Evolutionary conservation across 176 grass and related monocot species (phyloP).

Genomic region (Ensete glaucum): DNA sequence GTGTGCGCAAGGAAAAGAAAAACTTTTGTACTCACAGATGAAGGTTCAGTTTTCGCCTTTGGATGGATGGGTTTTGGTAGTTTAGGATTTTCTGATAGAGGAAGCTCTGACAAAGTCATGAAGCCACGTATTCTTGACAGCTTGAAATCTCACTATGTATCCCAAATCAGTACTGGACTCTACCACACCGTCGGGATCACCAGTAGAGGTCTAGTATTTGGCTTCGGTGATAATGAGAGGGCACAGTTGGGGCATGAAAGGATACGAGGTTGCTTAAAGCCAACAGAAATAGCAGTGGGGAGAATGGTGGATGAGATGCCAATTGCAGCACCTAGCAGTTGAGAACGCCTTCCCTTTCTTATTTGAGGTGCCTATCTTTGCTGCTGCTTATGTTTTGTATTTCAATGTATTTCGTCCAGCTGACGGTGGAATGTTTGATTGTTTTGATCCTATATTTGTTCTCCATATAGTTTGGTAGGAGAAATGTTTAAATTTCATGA

Average conservation of each 20-base stretch:
- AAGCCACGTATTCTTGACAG: constrained; percentile 59
- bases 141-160: constrained; percentile 52
- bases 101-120: constrained; percentile 91
- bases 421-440: no score
- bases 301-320: constrained; percentile 63
- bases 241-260: constrained; percentile 90
- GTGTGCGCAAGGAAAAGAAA: constrained; percentile 97
- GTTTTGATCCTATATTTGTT: no score
- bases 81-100: constrained; percentile 79
- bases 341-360: background rate
- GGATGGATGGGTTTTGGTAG: constrained; percentile 99
- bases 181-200: constrained; percentile 95
- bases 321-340: constrained; percentile 53
- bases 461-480: no score
- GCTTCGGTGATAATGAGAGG: constrained; percentile 94
- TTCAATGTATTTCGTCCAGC: no score
- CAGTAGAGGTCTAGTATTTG: constrained; percentile 75
- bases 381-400: no score
- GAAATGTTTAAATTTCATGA: no score
- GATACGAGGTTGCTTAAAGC: constrained; percentile 76
- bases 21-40: constrained; percentile 82
- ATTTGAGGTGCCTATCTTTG: no score
- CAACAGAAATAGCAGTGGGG: constrained; percentile 81
- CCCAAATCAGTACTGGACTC: constrained; percentile 91
- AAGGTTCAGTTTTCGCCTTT: constrained; percentile 80